Base-by-base conservation (phyloP, 352 stramenopile species). In the Phytophthora citrophthora region DNA sequence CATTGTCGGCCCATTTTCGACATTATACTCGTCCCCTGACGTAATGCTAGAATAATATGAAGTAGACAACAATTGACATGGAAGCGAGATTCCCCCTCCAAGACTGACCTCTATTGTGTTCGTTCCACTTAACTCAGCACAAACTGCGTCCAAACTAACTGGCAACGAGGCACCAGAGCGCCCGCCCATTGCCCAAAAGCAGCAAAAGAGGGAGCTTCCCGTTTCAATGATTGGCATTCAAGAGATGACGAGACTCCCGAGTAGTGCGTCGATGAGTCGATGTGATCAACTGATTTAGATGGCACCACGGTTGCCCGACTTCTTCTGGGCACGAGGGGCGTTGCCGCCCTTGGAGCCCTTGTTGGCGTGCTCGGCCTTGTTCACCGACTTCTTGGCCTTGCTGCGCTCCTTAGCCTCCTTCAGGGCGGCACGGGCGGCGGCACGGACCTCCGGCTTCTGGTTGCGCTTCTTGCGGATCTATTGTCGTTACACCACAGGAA, bases 391-490 rank as follows among this genome's bases (percentile, higher is more conserved):
- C 82, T 94, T 94, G 58, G 83, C 73, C 77, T 96, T 96, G 83
- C 81, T 93, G 79, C 85, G 86, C 38, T 94, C 88, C 83, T 95
- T 95, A 43, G 86, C 86, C 78, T 95, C 88, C 82, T 97, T 97
- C 56, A 98, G 82, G 50, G 95, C 96, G 43, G 94, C 93, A 59
- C 91, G 90, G 46, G 92, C 88, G 45, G 93, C 91, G 62, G 88
- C 87, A 76, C 95, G 89, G 60, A 98, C 85, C 59, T 97, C 86
- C 51, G 90, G 90, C 83, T 99, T 99, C 81, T 98, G 92, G 67
- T 96, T 95, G 62, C 95, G 91, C 91, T 98, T 98, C 86, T 99
- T 99, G 78, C 94, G 97, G 80, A 99, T 99, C 75, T 90, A 65
- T 77, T 38, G 3, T 41, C 15, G 40, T 23, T 43, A 32, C 12